phyloP scores from a whole-genome alignment of 2,329 filamentous ascomycete species.

The Dactylella cylindrospora region DNA sequence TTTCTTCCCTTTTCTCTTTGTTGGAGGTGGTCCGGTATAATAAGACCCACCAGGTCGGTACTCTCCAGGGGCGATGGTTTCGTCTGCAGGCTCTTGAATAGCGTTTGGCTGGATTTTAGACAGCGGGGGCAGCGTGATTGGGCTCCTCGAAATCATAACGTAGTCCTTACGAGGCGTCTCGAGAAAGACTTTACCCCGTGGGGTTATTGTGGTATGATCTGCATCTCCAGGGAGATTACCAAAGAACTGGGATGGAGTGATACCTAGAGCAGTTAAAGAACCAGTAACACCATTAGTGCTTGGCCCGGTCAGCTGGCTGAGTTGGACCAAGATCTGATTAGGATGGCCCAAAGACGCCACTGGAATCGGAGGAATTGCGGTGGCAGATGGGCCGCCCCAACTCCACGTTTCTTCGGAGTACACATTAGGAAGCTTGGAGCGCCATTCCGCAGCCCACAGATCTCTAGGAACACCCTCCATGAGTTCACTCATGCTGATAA shows the following conservation, averaged over 20 bases:
- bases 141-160: slow-evolving; percentile 16
- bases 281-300: not conserved
- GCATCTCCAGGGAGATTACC: not conserved
- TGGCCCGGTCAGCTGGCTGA: slow-evolving; percentile 7
- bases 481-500: slow-evolving; percentile 31
- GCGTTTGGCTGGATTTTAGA: slow-evolving; percentile 30
- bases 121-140: slow-evolving; percentile 30
- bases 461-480: slow-evolving; percentile 29
- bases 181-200: slow-evolving; percentile 23
- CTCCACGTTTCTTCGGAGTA: slow-evolving; percentile 32
- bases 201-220: slow-evolving; percentile 1
- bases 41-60: slow-evolving; percentile 12
- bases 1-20: slow-evolving; percentile 11
- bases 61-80: not conserved
- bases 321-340: slow-evolving; percentile 1
- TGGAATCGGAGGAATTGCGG: not conserved
- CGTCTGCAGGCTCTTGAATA: slow-evolving; percentile 23
- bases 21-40: slow-evolving; percentile 17
- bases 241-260: slow-evolving; percentile 5
- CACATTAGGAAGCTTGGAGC: slow-evolving; percentile 19
- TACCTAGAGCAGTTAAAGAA: slow-evolving; percentile 8
- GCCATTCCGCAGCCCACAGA: slow-evolving; percentile 25
- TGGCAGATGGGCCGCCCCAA: slow-evolving; percentile 13
- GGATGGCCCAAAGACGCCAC: not conserved
- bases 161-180: slow-evolving; percentile 29